These are phyloP conservation scores for Gloeostereum incarnatum DNA, from an alignment of 768 basidiomycete genomes.

Conservation along the genomic window DNA sequence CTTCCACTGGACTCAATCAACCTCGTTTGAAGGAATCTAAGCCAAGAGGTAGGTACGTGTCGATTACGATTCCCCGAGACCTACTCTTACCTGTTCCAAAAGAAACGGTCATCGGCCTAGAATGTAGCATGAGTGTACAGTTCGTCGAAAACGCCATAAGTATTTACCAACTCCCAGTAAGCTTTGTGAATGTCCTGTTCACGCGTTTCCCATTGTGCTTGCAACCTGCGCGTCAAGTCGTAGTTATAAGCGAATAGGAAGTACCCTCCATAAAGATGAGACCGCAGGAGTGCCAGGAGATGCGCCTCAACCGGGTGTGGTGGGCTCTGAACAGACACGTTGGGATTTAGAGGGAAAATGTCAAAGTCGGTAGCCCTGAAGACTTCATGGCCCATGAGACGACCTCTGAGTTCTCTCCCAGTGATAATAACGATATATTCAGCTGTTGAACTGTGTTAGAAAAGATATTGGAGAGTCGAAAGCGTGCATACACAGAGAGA, in stretches of 20 bases:
- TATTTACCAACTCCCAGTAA: conserved; percentile 71
- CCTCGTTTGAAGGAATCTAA: conserved; percentile 28
- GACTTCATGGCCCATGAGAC: conserved; percentile 78
- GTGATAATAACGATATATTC: conserved; percentile 92
- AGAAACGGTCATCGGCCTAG: conserved; percentile 92
- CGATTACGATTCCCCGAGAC: conserved; percentile 1
- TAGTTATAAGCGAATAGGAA: conserved; percentile 89
- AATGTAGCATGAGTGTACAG: conserved; percentile 1
- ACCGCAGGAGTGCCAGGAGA: conserved; percentile 76
- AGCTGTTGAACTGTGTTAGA: conserved; percentile 36
- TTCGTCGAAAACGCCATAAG: background rate
- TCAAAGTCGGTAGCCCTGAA: conserved; percentile 89
- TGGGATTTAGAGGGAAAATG: conserved; percentile 76
- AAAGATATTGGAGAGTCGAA: conserved; percentile 1
- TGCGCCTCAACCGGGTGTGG: conserved; percentile 86
- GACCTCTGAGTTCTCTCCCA: conserved; percentile 66
- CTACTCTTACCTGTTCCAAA: conserved; percentile 79
- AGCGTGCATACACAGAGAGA: conserved; percentile 53
- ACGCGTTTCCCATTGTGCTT: conserved; percentile 63
- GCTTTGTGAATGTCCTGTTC: conserved; percentile 43
- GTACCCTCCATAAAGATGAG: conserved; percentile 70
- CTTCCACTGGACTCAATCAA: conserved; percentile 31
- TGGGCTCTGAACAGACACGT: conserved; percentile 54
- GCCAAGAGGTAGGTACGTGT: background rate
- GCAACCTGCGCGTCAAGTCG: conserved; percentile 83